Conservation (phyloP, 257 asterid species). For the Nyctanthes arbortristis region DNA sequence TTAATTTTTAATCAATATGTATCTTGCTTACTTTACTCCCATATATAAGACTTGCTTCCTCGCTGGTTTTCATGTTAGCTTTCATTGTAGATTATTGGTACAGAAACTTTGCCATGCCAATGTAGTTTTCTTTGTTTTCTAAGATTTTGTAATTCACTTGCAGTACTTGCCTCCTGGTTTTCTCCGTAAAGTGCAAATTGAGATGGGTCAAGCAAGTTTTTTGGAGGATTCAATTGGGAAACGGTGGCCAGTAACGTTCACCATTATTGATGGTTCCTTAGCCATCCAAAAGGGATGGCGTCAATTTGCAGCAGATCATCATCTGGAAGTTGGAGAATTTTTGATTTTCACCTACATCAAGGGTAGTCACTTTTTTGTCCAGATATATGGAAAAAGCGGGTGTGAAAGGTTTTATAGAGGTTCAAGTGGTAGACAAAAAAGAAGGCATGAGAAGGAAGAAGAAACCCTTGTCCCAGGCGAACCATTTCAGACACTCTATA, state of each 20-base stretch:
- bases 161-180: slow-evolving; percentile 76
- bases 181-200: slow-evolving; percentile 30
- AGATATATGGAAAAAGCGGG: slow-evolving; percentile 43
- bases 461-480: slow-evolving; percentile 17
- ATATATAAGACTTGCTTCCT: neutral
- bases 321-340: slow-evolving; percentile 41
- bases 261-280: slow-evolving; percentile 29
- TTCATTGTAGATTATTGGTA: neutral
- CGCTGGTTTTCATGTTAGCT: neutral
- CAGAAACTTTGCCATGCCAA: neutral
- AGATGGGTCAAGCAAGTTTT: slow-evolving; percentile 35
- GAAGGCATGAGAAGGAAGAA: slow-evolving; percentile 17
- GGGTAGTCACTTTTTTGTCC: slow-evolving; percentile 49
- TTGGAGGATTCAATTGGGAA: slow-evolving; percentile 57
- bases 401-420: slow-evolving; percentile 21
- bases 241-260: slow-evolving; percentile 41
- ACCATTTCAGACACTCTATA: slow-evolving; percentile 1
- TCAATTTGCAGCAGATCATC: slow-evolving; percentile 41
- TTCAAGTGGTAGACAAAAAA: neutral
- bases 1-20: neutral
- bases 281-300: slow-evolving; percentile 66
- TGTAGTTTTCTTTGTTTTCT: neutral
- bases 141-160: slow-evolving; percentile 23
- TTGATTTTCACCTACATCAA: slow-evolving; percentile 36
- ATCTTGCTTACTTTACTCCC: neutral